phyloP scores from a whole-genome alignment of 306 rosid species.

The Ormosia semicastrata region DNA sequence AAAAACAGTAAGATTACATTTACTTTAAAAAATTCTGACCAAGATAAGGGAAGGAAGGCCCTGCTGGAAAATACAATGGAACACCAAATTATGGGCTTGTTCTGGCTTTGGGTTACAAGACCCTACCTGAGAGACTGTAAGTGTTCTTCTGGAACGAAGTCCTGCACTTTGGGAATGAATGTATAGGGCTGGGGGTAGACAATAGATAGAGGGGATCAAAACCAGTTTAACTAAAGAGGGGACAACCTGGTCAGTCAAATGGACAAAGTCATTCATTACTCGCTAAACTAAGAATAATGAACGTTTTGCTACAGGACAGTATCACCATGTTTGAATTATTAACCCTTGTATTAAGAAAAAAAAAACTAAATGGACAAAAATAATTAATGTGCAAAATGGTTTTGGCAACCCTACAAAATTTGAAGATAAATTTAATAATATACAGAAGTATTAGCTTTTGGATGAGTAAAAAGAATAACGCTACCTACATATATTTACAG shows the following conservation, averaged over 20 bases:
- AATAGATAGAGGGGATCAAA: neutral
- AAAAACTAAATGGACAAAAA: neutral
- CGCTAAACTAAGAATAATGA: neutral
- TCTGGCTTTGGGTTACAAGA: slow-evolving; percentile 32
- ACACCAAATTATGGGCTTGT: slow-evolving; percentile 26
- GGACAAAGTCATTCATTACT: slow-evolving; percentile 16
- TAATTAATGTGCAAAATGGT: neutral
- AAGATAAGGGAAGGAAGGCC: neutral
- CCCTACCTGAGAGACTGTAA: slow-evolving; percentile 3
- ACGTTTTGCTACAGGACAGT: neutral
- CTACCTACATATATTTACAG: too few species aligned
- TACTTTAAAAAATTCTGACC: neutral
- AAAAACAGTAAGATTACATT: neutral
- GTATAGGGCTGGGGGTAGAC: slow-evolving; percentile 24
- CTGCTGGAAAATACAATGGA: neutral
- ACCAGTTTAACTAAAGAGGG: neutral
- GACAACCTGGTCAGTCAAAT: slow-evolving; percentile 29
- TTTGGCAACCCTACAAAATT: too few species aligned
- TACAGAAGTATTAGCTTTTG: too few species aligned
- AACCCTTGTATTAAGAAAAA: neutral
- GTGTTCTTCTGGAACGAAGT: slow-evolving; percentile 6
- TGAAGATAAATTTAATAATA: too few species aligned
- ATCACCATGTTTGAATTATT: neutral
- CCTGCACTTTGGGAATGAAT: neutral
- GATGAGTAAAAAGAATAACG: too few species aligned